These are phyloP conservation scores for Begonia masoniana DNA, from an alignment of 306 rosid genomes.

Conservation along the genomic window DNA sequence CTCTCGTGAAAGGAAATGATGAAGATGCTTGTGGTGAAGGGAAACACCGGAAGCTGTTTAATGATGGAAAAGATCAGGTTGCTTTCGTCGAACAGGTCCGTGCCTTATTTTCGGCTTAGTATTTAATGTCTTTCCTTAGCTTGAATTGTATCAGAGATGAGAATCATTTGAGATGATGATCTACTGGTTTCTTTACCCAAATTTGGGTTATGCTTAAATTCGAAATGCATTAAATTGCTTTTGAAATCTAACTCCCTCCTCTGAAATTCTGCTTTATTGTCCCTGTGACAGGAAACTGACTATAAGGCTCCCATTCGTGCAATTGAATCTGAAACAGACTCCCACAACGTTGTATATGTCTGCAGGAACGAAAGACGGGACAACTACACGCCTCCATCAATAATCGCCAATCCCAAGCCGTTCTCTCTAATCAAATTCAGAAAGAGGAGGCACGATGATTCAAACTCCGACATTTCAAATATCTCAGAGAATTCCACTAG, in stretches of 20 bases:
- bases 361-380: slow-evolving; percentile 76
- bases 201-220: no score
- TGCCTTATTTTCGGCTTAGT: slow-evolving; percentile 3
- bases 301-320: slow-evolving; percentile 34
- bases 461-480: slow-evolving; percentile 35
- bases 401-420: slow-evolving; percentile 43
- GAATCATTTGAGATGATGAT: no score
- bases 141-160: no score
- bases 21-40: no score
- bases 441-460: slow-evolving; percentile 47
- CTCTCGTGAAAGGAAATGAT: not conserved
- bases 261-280: no score
- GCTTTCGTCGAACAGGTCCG: slow-evolving; percentile 19
- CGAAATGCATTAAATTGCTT: no score
- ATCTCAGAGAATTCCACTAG: slow-evolving; percentile 51
- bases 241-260: no score
- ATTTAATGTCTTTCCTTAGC: not conserved
- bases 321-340: slow-evolving; percentile 48
- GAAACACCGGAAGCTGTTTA: no score
- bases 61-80: no score
- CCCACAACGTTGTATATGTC: slow-evolving; percentile 32
- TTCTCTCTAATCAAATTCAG: slow-evolving; percentile 52
- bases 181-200: no score
- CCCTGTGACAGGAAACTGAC: slow-evolving; percentile 40
- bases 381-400: slow-evolving; percentile 29